A percentile compares a stretch with the other conserved stretches of the same genome.
phyloP scores from a whole-genome alignment of 176 grass and related monocot species.

The Puccinellia tenuiflora region DNA sequence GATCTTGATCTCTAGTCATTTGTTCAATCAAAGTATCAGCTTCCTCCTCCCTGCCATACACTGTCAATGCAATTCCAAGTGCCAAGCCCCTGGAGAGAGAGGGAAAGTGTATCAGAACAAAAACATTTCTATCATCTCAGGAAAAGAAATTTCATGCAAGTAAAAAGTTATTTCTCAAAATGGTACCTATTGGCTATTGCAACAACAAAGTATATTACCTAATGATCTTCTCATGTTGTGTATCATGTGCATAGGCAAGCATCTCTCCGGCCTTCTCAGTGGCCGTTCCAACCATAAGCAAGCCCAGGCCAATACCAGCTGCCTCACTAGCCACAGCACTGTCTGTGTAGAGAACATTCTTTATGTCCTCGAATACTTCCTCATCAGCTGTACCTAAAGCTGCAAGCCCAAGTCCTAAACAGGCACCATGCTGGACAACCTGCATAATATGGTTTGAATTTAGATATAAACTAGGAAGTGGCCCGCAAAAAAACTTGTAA shows the following conservation, averaged over 20 bases:
- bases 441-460: conserved; percentile 25
- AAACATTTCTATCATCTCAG: not conserved
- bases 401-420: conserved; percentile 92
- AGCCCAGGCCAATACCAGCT: conserved; percentile 95
- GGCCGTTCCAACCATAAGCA: conserved; percentile 93
- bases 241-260: conserved; percentile 98
- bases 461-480: not conserved
- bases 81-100: conserved; percentile 61
- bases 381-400: conserved; percentile 93
- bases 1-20: conserved; percentile 98
- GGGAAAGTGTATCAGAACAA: conserved; percentile 19
- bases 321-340: conserved; percentile 96
- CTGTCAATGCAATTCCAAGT: conserved; percentile 89
- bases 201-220: conserved; percentile 35
- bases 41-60: conserved; percentile 97
- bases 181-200: not conserved
- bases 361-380: conserved; percentile 95
- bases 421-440: conserved; percentile 98
- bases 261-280: conserved; percentile 89
- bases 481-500: not conserved
- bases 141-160: not conserved
- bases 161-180: not conserved
- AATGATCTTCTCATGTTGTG: conserved; percentile 99
- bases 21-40: conserved; percentile 96
- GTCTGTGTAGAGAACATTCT: conserved; percentile 88